Evolutionary conservation across 2,329 filamentous ascomycete species (phyloP), one percentile per base, ranked within the genome.

Genomic region (Fusarium avenaceum): DNA sequence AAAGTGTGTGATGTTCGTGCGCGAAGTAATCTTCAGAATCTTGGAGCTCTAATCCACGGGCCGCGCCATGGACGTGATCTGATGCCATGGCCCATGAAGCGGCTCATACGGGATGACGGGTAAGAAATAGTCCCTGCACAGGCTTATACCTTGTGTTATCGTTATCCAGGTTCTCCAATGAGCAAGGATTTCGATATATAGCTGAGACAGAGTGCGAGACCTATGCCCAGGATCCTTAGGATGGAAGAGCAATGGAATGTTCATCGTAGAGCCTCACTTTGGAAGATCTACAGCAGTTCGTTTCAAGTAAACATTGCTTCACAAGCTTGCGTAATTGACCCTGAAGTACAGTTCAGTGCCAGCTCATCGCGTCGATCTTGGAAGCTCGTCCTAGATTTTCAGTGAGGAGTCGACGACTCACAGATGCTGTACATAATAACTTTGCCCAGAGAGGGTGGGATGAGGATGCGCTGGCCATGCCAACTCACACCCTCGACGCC

Each of bases 401-500:
- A 13, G 24, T 42, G 39, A 39, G 11, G 35, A 51, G 20, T 24
- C 39, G 56, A 55, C 68, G 70, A 72, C 43, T 71, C 51, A 65
- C 20, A 33, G 26, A 26, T 49, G 55, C 52, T 50, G 38, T 57
- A 44, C 42, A 53, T 40, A 69, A 49, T 20, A 42, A 58, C 56
- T 56, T 70, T 51, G 45, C 38, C 39, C 26, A 48, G 39, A 50
- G 51, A 59, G 49, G 67, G 59, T 70, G 64, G 72, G 62, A 69
- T 65, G 65, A 54, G 57, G 69, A 74, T 74, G 72, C 72, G 72
- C 58, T 74, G 72, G 69, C 72, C 61, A 68, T 74, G 71, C 72
- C 72, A 74, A 68, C 72, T 66, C 72, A 73, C 53, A 59, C 48
- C 54, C 50, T 47, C 32, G 32, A 62, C 40, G 53, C 66, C 66